Evolutionary conservation across 2,329 filamentous ascomycete species (phyloP).

Genomic region (Fusarium agapanthi): DNA sequence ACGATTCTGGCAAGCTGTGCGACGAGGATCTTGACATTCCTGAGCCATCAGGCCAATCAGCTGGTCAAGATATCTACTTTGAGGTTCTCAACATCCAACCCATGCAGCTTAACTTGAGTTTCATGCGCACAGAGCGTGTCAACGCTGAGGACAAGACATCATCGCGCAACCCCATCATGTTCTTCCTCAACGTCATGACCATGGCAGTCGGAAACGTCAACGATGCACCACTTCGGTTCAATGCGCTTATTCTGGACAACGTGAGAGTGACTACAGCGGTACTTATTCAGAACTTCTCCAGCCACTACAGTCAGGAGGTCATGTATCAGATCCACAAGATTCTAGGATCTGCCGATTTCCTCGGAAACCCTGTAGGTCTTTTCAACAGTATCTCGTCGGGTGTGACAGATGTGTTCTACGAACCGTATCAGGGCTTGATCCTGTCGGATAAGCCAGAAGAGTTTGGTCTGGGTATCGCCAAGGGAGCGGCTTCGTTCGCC

Average conservation of each 20-base stretch:
- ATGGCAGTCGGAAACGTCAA: constrained; percentile 99
- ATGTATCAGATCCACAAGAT: constrained; percentile 97
- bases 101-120: constrained; percentile 97
- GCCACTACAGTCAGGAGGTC: constrained; percentile 96
- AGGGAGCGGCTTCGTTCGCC: constrained; percentile 94
- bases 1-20: constrained; percentile 85
- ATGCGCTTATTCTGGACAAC: constrained; percentile 93
- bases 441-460: constrained; percentile 96
- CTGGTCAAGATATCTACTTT: constrained; percentile 96
- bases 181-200: constrained; percentile 97
- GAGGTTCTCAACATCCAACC: constrained; percentile 96
- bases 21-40: constrained; percentile 92
- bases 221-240: constrained; percentile 92
- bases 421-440: constrained; percentile 97
- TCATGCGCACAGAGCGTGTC: constrained; percentile 94
- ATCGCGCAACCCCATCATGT: constrained; percentile 94
- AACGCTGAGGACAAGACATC: constrained; percentile 96
- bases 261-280: constrained; percentile 88
- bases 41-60: constrained; percentile 84
- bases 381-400: constrained; percentile 99
- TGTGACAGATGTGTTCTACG: constrained; percentile 98
- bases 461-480: constrained; percentile 92
- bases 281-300: constrained; percentile 85
- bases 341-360: constrained; percentile 94
- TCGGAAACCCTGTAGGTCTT: constrained; percentile 94